Conservation (phyloP, 495 filamentous ascomycete genomes). For the Xylaria bambusicola region DNA sequence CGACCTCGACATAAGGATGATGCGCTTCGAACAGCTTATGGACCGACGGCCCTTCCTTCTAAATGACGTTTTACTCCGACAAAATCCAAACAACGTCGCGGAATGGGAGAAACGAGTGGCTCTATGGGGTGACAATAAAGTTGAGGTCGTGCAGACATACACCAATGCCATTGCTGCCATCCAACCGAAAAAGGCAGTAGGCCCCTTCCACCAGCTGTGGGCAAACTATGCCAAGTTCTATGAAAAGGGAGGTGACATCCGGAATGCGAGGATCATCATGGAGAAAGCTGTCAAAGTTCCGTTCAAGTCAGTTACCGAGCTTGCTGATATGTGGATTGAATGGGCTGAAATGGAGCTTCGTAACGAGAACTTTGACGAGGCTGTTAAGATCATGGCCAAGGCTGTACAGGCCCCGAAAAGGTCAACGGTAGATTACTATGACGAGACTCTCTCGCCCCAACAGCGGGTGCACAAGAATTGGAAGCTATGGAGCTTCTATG, state of each 20-base stretch:
- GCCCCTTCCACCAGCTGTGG: slow-evolving; percentile 94
- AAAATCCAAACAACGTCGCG: slow-evolving; percentile 94
- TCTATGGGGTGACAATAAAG: slow-evolving; percentile 92
- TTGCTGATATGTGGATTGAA: slow-evolving; percentile 98
- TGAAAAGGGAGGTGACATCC: slow-evolving; percentile 83
- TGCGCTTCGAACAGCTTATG: slow-evolving; percentile 98
- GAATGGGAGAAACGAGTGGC: slow-evolving; percentile 97
- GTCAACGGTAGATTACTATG: slow-evolving; percentile 96
- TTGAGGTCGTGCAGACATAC: slow-evolving; percentile 91
- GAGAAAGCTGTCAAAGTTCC: slow-evolving; percentile 98
- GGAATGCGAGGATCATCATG: slow-evolving; percentile 86
- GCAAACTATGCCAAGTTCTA: slow-evolving; percentile 98
- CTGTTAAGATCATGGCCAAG: slow-evolving; percentile 94
- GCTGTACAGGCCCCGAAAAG: slow-evolving; percentile 93
- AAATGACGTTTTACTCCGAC: slow-evolving; percentile 92
- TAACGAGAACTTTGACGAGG: slow-evolving; percentile 92
- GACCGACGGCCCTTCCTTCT: slow-evolving; percentile 94
- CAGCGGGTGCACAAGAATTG: slow-evolving; percentile 98
- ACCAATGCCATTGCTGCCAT: slow-evolving; percentile 91
- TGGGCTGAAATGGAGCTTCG: slow-evolving; percentile 98
- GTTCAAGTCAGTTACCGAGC: slow-evolving; percentile 90
- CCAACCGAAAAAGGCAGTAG: slow-evolving; percentile 91
- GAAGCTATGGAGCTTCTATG: slow-evolving; percentile 99
- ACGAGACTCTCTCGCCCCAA: slow-evolving; percentile 90
- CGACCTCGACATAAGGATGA: slow-evolving; percentile 95